Conservation (phyloP, 768 basidiomycete species). For the Hericium erinaceus region DNA sequence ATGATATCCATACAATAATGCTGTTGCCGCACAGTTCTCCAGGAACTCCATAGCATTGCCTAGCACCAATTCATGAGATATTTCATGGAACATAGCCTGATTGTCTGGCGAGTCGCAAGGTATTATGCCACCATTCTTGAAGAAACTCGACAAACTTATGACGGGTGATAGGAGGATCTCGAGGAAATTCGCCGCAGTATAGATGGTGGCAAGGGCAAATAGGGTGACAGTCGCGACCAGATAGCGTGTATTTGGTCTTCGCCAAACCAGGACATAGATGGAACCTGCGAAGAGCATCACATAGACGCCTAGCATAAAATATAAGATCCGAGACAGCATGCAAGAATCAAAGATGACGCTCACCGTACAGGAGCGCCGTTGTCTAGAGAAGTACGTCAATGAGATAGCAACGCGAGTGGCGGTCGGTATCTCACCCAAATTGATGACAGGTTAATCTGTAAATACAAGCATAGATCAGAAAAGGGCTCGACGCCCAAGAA, state of each 20-base stretch:
- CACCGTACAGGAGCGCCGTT: background rate
- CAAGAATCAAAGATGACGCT: background rate
- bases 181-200: background rate
- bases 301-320: background rate
- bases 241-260: background rate
- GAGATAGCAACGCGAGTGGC: background rate
- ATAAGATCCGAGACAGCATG: background rate
- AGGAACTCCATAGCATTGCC: too few relatives aligned
- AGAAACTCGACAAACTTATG: background rate
- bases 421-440: background rate
- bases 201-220: background rate
- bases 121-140: background rate
- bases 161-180: background rate
- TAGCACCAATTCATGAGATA: too few relatives aligned
- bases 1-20: too few relatives aligned
- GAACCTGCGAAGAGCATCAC: background rate
- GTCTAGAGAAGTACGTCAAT: background rate
- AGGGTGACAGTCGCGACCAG: background rate
- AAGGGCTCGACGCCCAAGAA: background rate
- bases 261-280: background rate
- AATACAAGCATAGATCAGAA: background rate
- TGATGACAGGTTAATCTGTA: background rate
- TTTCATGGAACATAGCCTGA: background rate
- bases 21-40: too few relatives aligned
- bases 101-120: background rate